Base-by-base conservation (phyloP, 108 stramenopile species). In the Tribonema minus region DNA sequence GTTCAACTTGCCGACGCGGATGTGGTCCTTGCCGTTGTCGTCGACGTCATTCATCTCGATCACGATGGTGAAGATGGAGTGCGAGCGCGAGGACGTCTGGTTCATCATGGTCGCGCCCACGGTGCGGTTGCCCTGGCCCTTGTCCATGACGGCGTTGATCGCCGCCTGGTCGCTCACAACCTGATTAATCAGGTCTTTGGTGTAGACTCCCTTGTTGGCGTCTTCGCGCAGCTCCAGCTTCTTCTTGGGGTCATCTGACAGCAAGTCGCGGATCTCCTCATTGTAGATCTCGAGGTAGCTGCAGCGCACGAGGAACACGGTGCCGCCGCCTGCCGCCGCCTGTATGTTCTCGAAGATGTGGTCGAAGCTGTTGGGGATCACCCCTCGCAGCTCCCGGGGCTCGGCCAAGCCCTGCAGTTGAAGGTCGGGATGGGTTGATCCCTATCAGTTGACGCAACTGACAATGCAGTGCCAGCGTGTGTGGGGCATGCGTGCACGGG, bases 271-370 rank as follows among this genome's bases (percentile, higher is more conserved):
- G 37, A 89, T 88, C 33, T 89, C 88, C 84, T 89, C 89, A 65
- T 90, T 89, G 79, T 90, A 90, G 32, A 89, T 87, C 76, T 90
- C 89, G 4, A 90, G 64, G 81, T 90, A 90, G 34, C 80, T 65
- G n/a, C 93, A 89, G 40, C 89, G 90, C 23, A 92, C 86, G 27
- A 90, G 81, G 46, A 80, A 89, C 28, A 87, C 86, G 61, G 75
- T 74, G 37, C 64, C 72, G 27, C 66, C 37, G 32, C 15, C 27
- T 5, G 59, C 58, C 30, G 71, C 37, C 0, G 63, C 80, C 38
- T 86, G 54, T 26, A 90, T 87, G 33, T 68, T 64, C 20, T 89
- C 86, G 46, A 89, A 90, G 1, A 90, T 83, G 69, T 90, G 88
- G 36, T 86, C 83, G 41, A 90, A 88, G 3, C 87, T 82, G 65